Percentiles rank a stretch among this genome's conserved stretches.
phyloP scores from a whole-genome alignment of 2,329 filamentous ascomycete genomes.

The Talaromyces sp. region DNA sequence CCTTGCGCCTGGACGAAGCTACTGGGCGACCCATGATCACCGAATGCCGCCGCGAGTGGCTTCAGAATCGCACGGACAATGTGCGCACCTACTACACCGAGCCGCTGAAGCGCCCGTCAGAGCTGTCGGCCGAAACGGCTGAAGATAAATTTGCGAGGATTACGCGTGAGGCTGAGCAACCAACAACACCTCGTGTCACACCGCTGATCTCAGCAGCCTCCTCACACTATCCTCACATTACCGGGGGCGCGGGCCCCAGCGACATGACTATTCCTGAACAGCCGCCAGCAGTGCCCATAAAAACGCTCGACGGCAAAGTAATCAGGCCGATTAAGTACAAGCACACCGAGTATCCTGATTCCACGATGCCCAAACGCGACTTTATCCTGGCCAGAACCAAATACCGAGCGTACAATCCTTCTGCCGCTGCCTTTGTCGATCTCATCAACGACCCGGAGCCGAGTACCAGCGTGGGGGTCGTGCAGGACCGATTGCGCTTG shows the following conservation, averaged over 20 bases:
- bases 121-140: conserved; percentile 3
- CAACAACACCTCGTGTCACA: neutral
- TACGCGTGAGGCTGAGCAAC: conserved; percentile 1
- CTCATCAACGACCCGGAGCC: conserved; percentile 36
- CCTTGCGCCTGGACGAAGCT: conserved; percentile 55
- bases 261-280: conserved; percentile 2
- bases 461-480: conserved; percentile 20
- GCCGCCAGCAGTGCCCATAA: conserved; percentile 16
- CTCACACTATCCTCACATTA: neutral
- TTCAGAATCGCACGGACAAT: conserved; percentile 50
- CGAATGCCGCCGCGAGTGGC: conserved; percentile 67
- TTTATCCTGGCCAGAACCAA: conserved; percentile 42
- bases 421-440: conserved; percentile 37
- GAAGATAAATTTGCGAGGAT: neutral
- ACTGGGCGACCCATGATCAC: conserved; percentile 57
- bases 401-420: conserved; percentile 37
- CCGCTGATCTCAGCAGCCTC: neutral
- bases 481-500: conserved; percentile 35
- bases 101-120: conserved; percentile 26
- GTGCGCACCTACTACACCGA: conserved; percentile 61
- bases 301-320: conserved; percentile 19
- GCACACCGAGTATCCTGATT: conserved; percentile 33
- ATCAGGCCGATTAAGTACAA: conserved; percentile 33
- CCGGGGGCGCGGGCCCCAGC: neutral
- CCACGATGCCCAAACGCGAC: conserved; percentile 24